Base-by-base conservation (phyloP, 768 basidiomycete genomes). In the Nidularia pulvinata region DNA sequence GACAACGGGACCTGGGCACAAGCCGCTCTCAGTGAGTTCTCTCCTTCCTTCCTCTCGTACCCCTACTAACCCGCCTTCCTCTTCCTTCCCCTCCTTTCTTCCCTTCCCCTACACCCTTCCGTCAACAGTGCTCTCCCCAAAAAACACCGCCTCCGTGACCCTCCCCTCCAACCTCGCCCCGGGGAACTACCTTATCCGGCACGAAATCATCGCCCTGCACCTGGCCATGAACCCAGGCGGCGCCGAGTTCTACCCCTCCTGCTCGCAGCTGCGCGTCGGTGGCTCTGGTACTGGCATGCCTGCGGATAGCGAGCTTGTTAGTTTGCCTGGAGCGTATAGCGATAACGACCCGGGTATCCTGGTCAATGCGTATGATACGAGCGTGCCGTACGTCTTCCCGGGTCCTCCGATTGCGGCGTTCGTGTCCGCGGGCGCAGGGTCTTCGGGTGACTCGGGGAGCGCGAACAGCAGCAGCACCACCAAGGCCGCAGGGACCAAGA, bases 231-330 rank as follows among this genome's bases (percentile, higher is more conserved):
- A 61, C 2, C 7, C 62, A 14, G 83, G 84, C 5, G 88, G 87
- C 16, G 90, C 88, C 1, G 91, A 93, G 69, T 93, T 91, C 69
- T 93, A 93, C 65, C 85, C 88, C 0, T 80, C 82, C 30, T 93
- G 91, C 66, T 74, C 79, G 2, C 79, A 85, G 67, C 63, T 88
- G 56, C 69, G 64, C 37, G 66, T 92, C 36, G 69, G 75, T 2
- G 88, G 89, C 9, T 77, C 70, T 49, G 77, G 77, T 45, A 77
- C 75, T 1, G 85, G 80, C 11, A 64, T 56, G 1, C 84, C 86
- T 2, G 60, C 64, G 0, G 22, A 67, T 4, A 68, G 61, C 55
- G 81, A 86, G 48, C 81, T 84, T 34, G 88, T 88, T 39, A 74
- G 69, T 35, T 75, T 92, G 54, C 91, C 91, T 1, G 90, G 90